Percentiles rank a stretch among this genome's conserved stretches.
Conservation (phyloP, 192 early-diverging fungal genomes). For the Gryganskiella cystojenkinii region DNA sequence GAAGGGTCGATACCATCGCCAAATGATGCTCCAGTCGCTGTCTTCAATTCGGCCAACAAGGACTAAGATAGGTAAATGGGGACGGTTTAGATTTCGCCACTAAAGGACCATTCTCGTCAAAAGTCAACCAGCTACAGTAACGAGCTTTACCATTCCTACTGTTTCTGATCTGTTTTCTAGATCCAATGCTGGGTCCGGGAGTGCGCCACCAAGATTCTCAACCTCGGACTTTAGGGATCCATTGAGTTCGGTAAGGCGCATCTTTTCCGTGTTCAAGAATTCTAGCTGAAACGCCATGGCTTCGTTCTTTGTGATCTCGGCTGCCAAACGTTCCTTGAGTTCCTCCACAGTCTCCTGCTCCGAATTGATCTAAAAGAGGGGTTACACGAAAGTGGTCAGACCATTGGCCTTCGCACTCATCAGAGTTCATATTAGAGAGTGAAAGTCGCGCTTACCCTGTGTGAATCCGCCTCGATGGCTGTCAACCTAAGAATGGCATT, state of each 20-base stretch:
- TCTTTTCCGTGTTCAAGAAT: constrained; percentile 28
- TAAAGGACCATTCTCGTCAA: not conserved
- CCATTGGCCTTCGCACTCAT: not conserved
- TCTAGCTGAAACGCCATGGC: constrained; percentile 28
- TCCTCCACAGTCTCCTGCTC: constrained; percentile 33
- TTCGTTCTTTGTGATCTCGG: constrained; percentile 31
- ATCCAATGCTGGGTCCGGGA: not conserved
- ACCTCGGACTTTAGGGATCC: constrained; percentile 27
- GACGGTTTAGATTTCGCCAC: not conserved
- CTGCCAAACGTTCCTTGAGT: constrained; percentile 25
- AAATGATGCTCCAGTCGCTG: constrained; percentile 21
- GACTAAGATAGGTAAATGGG: too few species aligned
- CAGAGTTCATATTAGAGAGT: not conserved
- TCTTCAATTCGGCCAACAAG: constrained; percentile 32
- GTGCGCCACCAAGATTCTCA: constrained; percentile 11
- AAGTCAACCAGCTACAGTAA: too few species aligned
- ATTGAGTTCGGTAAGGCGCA: constrained; percentile 31
- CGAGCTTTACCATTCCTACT: not conserved
- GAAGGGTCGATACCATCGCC: constrained; percentile 14
- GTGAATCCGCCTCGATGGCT: constrained; percentile 8
- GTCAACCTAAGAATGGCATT: constrained; percentile 18
- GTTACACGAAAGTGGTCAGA: not conserved
- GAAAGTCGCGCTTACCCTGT: constrained; percentile 5
- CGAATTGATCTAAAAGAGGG: constrained; percentile 21
- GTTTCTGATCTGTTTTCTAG: not conserved